phyloP scores from a whole-genome alignment of 2,329 filamentous ascomycete species.

The Diaporthe australafricana region DNA sequence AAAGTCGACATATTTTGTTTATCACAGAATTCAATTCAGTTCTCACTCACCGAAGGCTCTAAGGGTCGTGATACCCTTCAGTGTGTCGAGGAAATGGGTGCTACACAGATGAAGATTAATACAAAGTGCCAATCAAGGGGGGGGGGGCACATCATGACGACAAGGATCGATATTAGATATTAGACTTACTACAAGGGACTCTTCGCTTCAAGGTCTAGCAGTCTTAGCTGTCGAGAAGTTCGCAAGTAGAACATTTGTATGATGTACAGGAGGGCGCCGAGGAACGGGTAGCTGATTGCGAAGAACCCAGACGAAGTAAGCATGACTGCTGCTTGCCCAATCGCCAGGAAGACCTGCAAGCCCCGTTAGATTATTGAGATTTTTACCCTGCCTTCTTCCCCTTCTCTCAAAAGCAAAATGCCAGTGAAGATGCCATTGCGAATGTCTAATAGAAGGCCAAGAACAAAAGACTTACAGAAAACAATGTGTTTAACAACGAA shows the following conservation, averaged over 20 bases:
- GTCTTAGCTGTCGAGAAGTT: constrained; percentile 67
- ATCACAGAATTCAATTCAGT: rapidly evolving
- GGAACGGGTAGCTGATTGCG: constrained; percentile 58
- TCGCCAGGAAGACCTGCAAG: constrained; percentile 39
- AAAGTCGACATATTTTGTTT: constrained; percentile 56
- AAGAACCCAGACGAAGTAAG: constrained; percentile 56
- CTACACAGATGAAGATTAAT: constrained; percentile 38
- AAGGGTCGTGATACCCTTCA: constrained; percentile 66
- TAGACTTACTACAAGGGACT: constrained; percentile 60
- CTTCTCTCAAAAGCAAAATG: neutral
- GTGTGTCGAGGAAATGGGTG: constrained; percentile 66
- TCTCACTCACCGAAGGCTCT: constrained; percentile 57
- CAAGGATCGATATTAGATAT: neutral
- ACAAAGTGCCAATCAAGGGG: neutral
- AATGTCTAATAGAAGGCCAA: rapidly evolving
- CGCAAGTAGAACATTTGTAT: constrained; percentile 67
- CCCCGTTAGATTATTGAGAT: constrained; percentile 29
- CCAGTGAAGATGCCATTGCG: too few relatives aligned
- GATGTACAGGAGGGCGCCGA: constrained; percentile 56
- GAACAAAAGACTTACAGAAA: constrained; percentile 13
- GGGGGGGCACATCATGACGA: neutral
- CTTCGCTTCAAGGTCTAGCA: constrained; percentile 69
- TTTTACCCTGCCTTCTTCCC: neutral
- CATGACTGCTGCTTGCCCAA: constrained; percentile 62
- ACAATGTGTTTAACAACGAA: constrained; percentile 46